Evolutionary conservation across 345 rosid genomes (phyloP), one percentile per base, ranked within the genome.

Genomic region (Dimocarpus longan): DNA sequence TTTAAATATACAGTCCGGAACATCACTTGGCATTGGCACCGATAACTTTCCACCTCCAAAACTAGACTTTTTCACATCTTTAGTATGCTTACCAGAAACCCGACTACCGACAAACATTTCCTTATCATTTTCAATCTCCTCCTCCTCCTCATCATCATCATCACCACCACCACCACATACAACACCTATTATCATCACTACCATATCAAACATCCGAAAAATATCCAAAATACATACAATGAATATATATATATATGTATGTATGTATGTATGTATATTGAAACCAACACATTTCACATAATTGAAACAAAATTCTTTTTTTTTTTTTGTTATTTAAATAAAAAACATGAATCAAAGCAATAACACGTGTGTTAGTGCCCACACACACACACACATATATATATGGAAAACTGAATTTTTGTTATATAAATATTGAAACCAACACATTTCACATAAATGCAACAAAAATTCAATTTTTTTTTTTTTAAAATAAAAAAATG

Each of bases 1-100:
- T 80, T 89, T 84, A 44, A 91, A 63, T 71, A 96, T 77, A 88
- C 90, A 92, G 16, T 85, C 88, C n/a, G 89, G 84, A 75, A 90
- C 78, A 83, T 88, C 91, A 75, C 75, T 79, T 67, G 87, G 84
- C 12, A 85, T 79, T 67, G 87, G 83, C 12, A 84, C 59, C 6
- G 84, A 71, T 59, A 83, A 83, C 74, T 71, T 63, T 19, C 84
- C 77, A 60, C 77, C 83, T 19, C 19, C 22, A 44, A 22, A 46
- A 77, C 69, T 71, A 10, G 39, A 70, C 56, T 72, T 71, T 75
- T 22, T 80, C 70, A 73, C 85, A 42, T 77, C 78, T 67, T 48
- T 68, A 60, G 10, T 66, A 46, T 0, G 54, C 50, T 78, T 82
- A 77, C 56, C n/a, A 67, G 78, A 54, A 73, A 86, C 70, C 37